Evolutionary conservation across 345 rosid species (phyloP).

Genomic region (Eucalyptus erythrocorys): DNA sequence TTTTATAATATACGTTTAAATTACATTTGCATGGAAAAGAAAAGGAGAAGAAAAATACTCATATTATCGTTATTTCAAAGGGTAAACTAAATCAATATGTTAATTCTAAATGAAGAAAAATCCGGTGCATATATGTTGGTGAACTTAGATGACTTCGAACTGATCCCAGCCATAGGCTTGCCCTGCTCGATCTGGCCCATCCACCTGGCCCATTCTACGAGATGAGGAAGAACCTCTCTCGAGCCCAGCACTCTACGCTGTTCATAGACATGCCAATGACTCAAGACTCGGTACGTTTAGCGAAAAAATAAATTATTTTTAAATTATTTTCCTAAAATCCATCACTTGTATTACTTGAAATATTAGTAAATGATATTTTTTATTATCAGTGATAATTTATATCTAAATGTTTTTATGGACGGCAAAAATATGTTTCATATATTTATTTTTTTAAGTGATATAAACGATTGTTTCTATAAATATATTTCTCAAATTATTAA

Average conservation of each 20-base stretch:
- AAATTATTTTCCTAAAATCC: background rate
- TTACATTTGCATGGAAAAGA: background rate
- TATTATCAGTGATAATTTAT: background rate
- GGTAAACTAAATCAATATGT: background rate
- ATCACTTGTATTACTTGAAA: background rate
- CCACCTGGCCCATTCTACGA: background rate
- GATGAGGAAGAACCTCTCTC: background rate
- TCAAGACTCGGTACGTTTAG: background rate
- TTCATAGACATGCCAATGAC: background rate
- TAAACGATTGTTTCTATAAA: fast-evolving
- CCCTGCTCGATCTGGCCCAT: background rate
- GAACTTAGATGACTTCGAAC: background rate
- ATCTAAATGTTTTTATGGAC: background rate
- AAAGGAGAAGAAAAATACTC: background rate
- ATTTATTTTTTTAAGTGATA: background rate
- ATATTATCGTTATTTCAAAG: background rate
- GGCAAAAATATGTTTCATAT: background rate
- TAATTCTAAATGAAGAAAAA: background rate
- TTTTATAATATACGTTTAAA: too few relatives aligned
- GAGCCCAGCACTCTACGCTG: background rate
- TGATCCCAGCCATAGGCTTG: background rate
- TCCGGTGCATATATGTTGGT: background rate
- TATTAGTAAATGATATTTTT: background rate
- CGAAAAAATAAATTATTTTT: background rate
- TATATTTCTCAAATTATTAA: background rate